phyloP scores from a whole-genome alignment of 2,329 filamentous ascomycete species.

The Aspergillus quadricinctus region DNA sequence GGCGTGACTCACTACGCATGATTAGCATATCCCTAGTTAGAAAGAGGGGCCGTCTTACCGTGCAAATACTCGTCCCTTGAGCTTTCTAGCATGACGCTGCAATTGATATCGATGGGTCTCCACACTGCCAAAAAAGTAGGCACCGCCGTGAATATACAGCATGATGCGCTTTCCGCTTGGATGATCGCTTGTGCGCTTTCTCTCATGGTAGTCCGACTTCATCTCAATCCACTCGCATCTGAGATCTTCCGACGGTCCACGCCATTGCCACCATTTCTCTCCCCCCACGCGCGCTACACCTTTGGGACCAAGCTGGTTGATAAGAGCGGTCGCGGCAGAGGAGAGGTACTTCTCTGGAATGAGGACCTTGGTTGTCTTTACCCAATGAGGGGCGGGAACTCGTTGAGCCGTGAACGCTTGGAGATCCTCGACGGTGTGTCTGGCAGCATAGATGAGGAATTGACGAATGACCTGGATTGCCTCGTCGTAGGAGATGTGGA shows the following conservation, averaged over 20 bases:
- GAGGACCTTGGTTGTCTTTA: slow-evolving; percentile 66
- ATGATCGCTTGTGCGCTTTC: slow-evolving; percentile 53
- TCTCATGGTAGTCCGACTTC: slow-evolving; percentile 71
- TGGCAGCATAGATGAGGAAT: slow-evolving; percentile 79
- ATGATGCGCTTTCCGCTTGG: slow-evolving; percentile 68
- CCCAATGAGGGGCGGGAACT: slow-evolving; percentile 86
- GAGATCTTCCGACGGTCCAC: slow-evolving; percentile 59
- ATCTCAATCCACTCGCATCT: slow-evolving; percentile 96
- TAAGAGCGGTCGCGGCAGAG: slow-evolving; percentile 63
- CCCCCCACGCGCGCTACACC: slow-evolving; percentile 76
- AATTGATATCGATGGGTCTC: slow-evolving; percentile 98
- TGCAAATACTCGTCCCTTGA: slow-evolving; percentile 84
- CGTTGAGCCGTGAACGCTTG: slow-evolving; percentile 89
- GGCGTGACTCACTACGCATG: slow-evolving; percentile 17
- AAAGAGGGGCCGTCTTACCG: slow-evolving; percentile 38
- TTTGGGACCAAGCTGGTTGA: slow-evolving; percentile 69
- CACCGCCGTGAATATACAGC: slow-evolving; percentile 90
- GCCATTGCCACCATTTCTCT: slow-evolving; percentile 85
- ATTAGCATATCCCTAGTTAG: slow-evolving; percentile 12
- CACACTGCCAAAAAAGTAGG: slow-evolving; percentile 92
- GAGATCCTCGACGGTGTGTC: slow-evolving; percentile 87
- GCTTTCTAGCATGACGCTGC: slow-evolving; percentile 89
- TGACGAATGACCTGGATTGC: slow-evolving; percentile 80
- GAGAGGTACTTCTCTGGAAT: slow-evolving; percentile 63
- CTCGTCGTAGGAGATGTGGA: slow-evolving; percentile 90